Conservation (phyloP, 2,329 filamentous ascomycete species). For the Talaromyces sp. region DNA sequence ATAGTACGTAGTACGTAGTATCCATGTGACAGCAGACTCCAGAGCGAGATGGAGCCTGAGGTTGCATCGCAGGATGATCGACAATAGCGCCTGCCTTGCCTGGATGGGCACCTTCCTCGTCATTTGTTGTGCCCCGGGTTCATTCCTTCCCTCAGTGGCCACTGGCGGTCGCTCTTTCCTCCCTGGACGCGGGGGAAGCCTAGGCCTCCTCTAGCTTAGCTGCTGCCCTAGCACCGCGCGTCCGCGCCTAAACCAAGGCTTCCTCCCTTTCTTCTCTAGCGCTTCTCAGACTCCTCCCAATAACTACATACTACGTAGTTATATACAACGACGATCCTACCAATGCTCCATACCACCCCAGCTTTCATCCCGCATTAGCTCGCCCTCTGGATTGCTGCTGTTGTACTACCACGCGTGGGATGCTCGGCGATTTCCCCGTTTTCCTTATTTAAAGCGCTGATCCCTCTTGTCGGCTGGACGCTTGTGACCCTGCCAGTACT, state of each 20-base stretch:
- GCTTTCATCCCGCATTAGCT: neutral
- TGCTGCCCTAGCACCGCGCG: too few relatives aligned
- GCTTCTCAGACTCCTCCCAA: too few relatives aligned
- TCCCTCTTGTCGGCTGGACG: neutral
- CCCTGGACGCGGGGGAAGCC: neutral
- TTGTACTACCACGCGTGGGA: neutral
- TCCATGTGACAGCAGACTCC: too few relatives aligned
- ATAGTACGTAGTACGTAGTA: too few relatives aligned
- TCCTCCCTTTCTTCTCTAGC: too few relatives aligned
- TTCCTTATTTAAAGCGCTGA: neutral
- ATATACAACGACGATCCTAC: neutral
- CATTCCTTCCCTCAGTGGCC: neutral
- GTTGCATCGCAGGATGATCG: constrained; percentile 11
- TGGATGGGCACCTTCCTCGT: neutral
- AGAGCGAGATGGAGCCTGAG: neutral
- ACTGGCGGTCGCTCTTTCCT: too few relatives aligned
- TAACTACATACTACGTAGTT: neutral
- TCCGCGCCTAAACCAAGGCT: neutral
- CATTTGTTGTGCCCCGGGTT: neutral
- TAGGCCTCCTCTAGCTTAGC: too few relatives aligned
- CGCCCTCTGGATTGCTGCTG: neutral
- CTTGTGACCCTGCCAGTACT: too few relatives aligned
- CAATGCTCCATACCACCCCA: neutral
- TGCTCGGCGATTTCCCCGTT: neutral
- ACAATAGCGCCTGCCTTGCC: neutral